Conservation (phyloP, 208 protist species). For the Leishmania amazonensis region DNA sequence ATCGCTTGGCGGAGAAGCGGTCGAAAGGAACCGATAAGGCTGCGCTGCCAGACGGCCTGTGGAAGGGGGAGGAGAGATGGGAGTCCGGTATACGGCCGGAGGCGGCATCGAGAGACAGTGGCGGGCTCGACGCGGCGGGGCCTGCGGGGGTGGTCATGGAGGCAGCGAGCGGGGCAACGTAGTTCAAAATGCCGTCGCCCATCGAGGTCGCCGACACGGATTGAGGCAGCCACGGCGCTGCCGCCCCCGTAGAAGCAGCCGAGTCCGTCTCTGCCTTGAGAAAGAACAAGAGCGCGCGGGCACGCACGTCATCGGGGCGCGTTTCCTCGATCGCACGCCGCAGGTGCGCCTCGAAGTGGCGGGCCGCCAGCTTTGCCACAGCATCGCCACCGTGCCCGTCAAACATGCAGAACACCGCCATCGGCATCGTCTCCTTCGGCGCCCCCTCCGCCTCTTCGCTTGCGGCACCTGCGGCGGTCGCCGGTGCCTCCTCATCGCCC, state of each 20-base stretch:
- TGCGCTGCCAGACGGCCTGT: background rate
- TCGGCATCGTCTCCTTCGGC: constrained; percentile 47
- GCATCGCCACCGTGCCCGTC: constrained; percentile 85
- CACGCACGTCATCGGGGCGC: constrained; percentile 33
- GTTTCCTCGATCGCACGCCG: constrained; percentile 46
- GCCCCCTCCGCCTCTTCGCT: background rate
- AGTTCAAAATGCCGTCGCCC: constrained; percentile 14
- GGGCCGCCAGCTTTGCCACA: constrained; percentile 68
- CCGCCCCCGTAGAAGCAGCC: background rate
- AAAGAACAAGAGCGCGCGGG: constrained; percentile 59
- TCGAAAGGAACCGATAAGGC: constrained; percentile 2
- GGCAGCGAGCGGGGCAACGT: background rate
- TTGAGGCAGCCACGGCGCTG: constrained; percentile 6
- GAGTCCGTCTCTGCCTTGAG: constrained; percentile 49
- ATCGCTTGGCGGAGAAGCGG: background rate
- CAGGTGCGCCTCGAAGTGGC: constrained; percentile 65
- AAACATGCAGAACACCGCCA: constrained; percentile 84
- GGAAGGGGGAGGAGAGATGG: background rate
- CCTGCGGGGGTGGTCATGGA: background rate
- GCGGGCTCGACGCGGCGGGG: background rate
- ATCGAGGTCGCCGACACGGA: constrained; percentile 15
- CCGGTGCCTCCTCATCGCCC: background rate
- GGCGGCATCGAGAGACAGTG: background rate
- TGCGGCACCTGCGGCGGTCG: background rate
- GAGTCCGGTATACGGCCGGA: background rate